Evolutionary conservation across 1,139 yeast species (phyloP).

Genomic region (Taphrina deformans): DNA sequence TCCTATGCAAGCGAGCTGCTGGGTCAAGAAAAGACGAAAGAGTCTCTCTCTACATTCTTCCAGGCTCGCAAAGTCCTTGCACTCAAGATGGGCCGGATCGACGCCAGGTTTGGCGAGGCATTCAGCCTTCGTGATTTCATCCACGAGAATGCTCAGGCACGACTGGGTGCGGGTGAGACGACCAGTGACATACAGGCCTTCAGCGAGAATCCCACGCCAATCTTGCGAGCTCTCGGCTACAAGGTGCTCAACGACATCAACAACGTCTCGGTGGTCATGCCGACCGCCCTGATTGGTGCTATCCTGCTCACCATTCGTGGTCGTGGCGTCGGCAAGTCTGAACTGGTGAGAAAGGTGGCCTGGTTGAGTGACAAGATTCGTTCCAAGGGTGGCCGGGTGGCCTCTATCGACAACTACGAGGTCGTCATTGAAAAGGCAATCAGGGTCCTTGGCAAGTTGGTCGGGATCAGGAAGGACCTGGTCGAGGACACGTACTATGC

Average conservation of each 20-base stretch:
- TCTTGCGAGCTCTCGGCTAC: conserved; percentile 49
- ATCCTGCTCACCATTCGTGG: conserved; percentile 48
- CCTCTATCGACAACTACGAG: conserved; percentile 45
- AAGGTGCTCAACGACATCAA: conserved; percentile 49
- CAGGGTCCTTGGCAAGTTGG: conserved; percentile 48
- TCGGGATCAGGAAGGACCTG: conserved; percentile 44
- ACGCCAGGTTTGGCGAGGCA: conserved; percentile 49
- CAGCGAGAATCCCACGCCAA: conserved; percentile 40
- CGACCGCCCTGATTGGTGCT: conserved; percentile 50
- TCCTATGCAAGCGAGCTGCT: conserved; percentile 61
- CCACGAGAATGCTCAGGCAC: conserved; percentile 42
- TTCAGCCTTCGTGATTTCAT: conserved; percentile 48
- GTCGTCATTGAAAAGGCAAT: conserved; percentile 48
- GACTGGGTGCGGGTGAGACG: conserved; percentile 32
- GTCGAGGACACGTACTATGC: conserved; percentile 48
- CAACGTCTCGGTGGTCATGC: conserved; percentile 50
- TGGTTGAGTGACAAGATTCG: conserved; percentile 47
- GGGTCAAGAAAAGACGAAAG: conserved; percentile 58
- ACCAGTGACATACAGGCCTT: conserved; percentile 32
- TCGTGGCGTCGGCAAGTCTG: conserved; percentile 47
- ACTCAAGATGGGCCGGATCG: conserved; percentile 49
- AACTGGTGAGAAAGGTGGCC: conserved; percentile 45
- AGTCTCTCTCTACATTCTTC: conserved; percentile 46
- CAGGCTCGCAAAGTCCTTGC: conserved; percentile 46
- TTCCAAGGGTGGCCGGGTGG: conserved; percentile 48